Percentiles rank a stretch among this genome's conserved stretches.
phyloP scores from a whole-genome alignment of 2,329 filamentous ascomycete genomes.

The Sphaerulina vaccinii region DNA sequence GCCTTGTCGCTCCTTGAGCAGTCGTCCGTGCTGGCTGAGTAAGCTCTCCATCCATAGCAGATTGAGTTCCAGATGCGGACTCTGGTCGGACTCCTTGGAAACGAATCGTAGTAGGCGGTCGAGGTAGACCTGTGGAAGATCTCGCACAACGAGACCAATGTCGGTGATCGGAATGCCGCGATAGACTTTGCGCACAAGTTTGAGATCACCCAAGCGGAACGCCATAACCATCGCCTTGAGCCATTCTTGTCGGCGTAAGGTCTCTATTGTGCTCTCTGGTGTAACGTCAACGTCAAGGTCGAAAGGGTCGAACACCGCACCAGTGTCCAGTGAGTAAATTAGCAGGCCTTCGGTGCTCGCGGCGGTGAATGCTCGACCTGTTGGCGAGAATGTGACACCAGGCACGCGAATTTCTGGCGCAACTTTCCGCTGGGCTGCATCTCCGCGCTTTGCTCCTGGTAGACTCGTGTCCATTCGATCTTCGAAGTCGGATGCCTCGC shows the following conservation, averaged over 20 bases:
- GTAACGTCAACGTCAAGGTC: constrained; percentile 94
- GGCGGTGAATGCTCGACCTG: constrained; percentile 87
- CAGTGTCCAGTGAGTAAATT: constrained; percentile 85
- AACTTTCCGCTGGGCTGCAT: constrained; percentile 74
- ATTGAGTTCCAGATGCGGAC: constrained; percentile 92
- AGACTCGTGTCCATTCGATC: constrained; percentile 75
- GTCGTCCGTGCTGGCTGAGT: constrained; percentile 78
- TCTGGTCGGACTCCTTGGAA: constrained; percentile 81
- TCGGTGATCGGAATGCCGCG: constrained; percentile 74
- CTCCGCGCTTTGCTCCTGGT: constrained; percentile 83
- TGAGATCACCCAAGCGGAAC: constrained; percentile 86
- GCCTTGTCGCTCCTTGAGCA: constrained; percentile 75
- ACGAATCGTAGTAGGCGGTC: constrained; percentile 82
- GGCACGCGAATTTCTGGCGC: constrained; percentile 81
- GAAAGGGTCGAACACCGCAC: constrained; percentile 88
- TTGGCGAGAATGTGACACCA: constrained; percentile 81
- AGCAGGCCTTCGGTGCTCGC: constrained; percentile 91
- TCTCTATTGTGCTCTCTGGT: constrained; percentile 65
- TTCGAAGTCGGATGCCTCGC: constrained; percentile 85
- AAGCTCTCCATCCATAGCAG: constrained; percentile 84
- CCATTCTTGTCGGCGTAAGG: constrained; percentile 75
- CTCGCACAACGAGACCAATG: constrained; percentile 73
- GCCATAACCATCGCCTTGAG: constrained; percentile 95
- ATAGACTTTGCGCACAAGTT: constrained; percentile 81
- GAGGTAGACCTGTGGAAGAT: constrained; percentile 82